These are phyloP conservation scores for Trichoderma gracile DNA, from an alignment of 2,329 filamentous ascomycete genomes.

Conservation along the genomic window DNA sequence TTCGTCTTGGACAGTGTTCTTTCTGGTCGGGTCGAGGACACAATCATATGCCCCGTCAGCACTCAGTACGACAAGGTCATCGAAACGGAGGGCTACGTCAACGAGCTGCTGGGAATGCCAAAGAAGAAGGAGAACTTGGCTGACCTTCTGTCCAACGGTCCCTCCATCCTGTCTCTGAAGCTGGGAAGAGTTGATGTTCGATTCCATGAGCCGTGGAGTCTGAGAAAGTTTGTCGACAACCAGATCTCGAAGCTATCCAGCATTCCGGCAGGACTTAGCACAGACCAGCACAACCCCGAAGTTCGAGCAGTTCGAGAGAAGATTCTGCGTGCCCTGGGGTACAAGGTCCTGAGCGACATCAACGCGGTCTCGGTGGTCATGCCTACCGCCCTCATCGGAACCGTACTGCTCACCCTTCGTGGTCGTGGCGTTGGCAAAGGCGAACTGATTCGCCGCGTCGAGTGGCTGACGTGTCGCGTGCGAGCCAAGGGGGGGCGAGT, in stretches of 20 bases:
- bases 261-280: constrained; percentile 45
- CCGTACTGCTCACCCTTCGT: constrained; percentile 84
- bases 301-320: constrained; percentile 63
- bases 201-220: constrained; percentile 94
- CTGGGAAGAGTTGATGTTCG: constrained; percentile 91
- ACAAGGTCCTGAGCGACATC: constrained; percentile 90
- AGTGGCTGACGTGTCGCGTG: constrained; percentile 85
- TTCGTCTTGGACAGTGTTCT: constrained; percentile 90
- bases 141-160: constrained; percentile 81
- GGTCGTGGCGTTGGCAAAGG: constrained; percentile 87
- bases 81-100: constrained; percentile 95
- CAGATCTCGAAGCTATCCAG: constrained; percentile 62
- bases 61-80: constrained; percentile 99
- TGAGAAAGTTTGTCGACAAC: constrained; percentile 76
- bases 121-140: constrained; percentile 94
- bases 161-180: constrained; percentile 83
- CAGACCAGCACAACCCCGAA: constrained; percentile 50
- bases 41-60: constrained; percentile 91
- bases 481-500: constrained; percentile 86
- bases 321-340: constrained; percentile 82
- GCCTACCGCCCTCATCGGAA: constrained; percentile 95
- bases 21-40: constrained; percentile 83
- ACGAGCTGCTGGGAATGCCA: constrained; percentile 86
- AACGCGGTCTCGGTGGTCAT: constrained; percentile 96
- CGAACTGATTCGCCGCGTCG: constrained; percentile 81